Conservation (phyloP, 768 basidiomycete genomes). For the Pleurotus ostreatus region DNA sequence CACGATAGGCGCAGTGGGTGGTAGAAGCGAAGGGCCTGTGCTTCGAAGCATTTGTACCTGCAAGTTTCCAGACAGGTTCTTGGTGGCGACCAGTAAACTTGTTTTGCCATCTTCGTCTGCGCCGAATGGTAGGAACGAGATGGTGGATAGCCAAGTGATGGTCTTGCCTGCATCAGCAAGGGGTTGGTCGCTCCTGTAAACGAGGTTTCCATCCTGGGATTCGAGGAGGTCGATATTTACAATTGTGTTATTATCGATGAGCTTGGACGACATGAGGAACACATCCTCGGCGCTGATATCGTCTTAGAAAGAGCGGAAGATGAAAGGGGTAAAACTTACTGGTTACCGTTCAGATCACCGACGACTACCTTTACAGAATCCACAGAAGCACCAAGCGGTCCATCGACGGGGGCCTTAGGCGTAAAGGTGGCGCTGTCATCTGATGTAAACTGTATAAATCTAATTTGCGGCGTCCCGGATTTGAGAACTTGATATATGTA, state of each 20-base stretch:
- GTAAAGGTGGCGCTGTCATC: neutral
- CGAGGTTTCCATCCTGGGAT: neutral
- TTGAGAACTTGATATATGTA: conserved; percentile 5
- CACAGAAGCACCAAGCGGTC: neutral
- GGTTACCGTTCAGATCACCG: neutral
- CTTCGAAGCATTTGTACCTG: conserved; percentile 5
- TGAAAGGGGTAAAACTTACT: neutral
- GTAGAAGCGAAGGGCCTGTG: neutral
- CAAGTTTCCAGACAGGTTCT: conserved; percentile 4
- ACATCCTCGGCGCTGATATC: conserved; percentile 5
- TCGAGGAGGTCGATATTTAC: conserved; percentile 6
- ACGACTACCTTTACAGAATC: neutral
- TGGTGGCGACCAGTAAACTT: conserved; percentile 1
- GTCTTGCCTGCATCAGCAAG: neutral
- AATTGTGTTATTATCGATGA: neutral
- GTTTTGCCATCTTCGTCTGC: conserved; percentile 6
- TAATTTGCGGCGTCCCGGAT: conserved; percentile 3
- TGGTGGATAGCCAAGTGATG: neutral
- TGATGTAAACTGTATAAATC: conserved; percentile 2
- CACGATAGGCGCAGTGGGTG: neutral
- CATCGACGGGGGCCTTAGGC: neutral
- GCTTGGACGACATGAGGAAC: conserved; percentile 4
- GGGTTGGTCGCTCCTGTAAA: neutral
- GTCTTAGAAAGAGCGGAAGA: neutral
- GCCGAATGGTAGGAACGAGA: neutral